Evolutionary conservation across 2,329 filamentous ascomycete genomes (phyloP), one percentile per base, ranked within the genome.

Genomic region (Amauroascus verrucosus): DNA sequence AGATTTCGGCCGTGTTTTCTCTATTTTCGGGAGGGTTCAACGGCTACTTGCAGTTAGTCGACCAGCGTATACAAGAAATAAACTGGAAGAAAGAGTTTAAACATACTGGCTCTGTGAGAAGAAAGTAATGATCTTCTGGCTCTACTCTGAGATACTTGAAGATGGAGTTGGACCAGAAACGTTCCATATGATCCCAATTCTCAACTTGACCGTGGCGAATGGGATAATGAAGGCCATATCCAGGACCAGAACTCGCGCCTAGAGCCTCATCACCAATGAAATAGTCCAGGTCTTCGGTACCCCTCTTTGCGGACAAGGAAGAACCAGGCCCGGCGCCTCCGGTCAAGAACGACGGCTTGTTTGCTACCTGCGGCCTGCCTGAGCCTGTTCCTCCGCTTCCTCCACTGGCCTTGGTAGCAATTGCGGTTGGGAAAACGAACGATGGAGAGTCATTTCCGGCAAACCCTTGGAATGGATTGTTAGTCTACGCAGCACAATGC

Each of bases 141-240:
- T 98, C 93, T 61, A 98, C 93, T 64, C 93, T 83, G 51, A 98
- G 80, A 68, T 98, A 98, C 72, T 98, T 98, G 82, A 98, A 98
- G 74, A 98, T 98, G 59, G 93, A 98, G 76, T 97, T 97, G 61
- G 94, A 97, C 93, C 93, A 98, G 76, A 97, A 98, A 59, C 93
- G 85, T 72, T 98, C 93, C 93, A 98, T 98, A 65, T 96, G 88
- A 73, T 98, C 93, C 93, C 93, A 98, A 69, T 98, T 97, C 75
- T 98, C 93, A 71, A 98, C 88, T 76, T 98, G 93, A 47, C 93
- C 93, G 67, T 98, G 93, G 60, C 93, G 84, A 64, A 98, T 97
- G 54, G 93, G 93, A 71, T 97, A 98, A 74, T 97, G 88, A 69
- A 98, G 78, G 54, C 89, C 91, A 73, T 98, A 98, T 60, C 93